Percentiles rank a stretch among this genome's conserved stretches.
Conservation (phyloP, 202 grass and related monocot genomes). For the Panicum virgatum region DNA sequence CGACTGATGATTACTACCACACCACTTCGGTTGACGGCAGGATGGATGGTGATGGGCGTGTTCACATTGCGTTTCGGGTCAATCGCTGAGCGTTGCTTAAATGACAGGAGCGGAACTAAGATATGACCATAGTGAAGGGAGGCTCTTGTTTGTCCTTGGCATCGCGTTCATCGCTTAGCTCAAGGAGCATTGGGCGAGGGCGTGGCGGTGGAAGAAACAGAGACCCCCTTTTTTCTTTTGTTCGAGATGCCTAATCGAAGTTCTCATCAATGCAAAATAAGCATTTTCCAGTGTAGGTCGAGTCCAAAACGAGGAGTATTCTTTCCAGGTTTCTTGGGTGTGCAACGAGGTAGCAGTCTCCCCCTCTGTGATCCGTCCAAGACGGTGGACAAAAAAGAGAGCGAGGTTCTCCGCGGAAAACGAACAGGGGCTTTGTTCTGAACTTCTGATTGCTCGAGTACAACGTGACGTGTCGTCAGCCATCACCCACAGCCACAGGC, state of each 20-base stretch:
- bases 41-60: background rate
- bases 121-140: background rate
- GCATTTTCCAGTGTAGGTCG: background rate
- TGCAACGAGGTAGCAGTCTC: background rate
- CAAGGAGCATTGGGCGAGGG: background rate
- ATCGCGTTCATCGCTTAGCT: background rate
- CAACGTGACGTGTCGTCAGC: background rate
- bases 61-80: background rate
- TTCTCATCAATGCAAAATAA: background rate
- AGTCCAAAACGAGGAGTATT: background rate
- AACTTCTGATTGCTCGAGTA: background rate
- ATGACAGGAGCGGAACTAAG: background rate
- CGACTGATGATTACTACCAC: background rate
- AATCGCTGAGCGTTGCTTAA: background rate
- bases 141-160: too few species aligned
- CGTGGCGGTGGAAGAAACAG: background rate
- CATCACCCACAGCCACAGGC: too few species aligned
- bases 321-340: background rate
- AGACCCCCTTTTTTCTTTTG: background rate
- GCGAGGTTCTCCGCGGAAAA: background rate
- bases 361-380: slow-evolving; percentile 1
- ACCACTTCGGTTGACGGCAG: background rate
- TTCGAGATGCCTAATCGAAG: background rate
- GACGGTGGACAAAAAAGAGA: background rate
- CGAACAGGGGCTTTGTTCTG: background rate